phyloP scores from a whole-genome alignment of 257 asterid species.

The Salvia splendens region DNA sequence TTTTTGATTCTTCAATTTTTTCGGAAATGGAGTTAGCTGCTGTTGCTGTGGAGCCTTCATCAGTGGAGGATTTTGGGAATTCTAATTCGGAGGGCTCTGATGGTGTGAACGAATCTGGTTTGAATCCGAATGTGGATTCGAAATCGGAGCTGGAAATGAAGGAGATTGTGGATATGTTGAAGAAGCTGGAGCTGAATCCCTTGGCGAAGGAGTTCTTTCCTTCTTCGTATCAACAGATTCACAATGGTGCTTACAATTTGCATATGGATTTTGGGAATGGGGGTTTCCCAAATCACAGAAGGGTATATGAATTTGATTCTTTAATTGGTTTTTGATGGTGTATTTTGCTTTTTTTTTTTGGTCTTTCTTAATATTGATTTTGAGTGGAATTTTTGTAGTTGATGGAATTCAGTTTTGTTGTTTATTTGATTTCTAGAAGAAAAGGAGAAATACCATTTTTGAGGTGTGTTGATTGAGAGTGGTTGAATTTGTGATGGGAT shows the following conservation, averaged over 20 bases:
- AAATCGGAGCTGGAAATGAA: constrained; percentile 66
- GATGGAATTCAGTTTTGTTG: constrained; percentile 24
- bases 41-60: constrained; percentile 46
- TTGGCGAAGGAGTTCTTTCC: constrained; percentile 90
- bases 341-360: constrained; percentile 23
- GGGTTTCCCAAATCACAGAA: constrained; percentile 53
- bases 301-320: constrained; percentile 50
- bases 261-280: constrained; percentile 51
- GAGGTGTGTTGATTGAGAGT: constrained; percentile 17
- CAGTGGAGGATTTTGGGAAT: constrained; percentile 36
- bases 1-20: not conserved
- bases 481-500: constrained; percentile 2
- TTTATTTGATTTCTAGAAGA: not conserved
- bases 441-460: constrained; percentile 16
- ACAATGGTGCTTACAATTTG: constrained; percentile 47
- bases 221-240: constrained; percentile 58
- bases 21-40: constrained; percentile 42
- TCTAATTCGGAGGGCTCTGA: constrained; percentile 31
- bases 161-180: constrained; percentile 65
- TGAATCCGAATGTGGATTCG: constrained; percentile 44
- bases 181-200: constrained; percentile 81
- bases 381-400: constrained; percentile 6
- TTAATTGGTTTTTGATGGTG: constrained; percentile 6
- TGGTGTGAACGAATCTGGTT: constrained; percentile 54
- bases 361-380: constrained; percentile 10